Base-by-base conservation (phyloP, 768 basidiomycete genomes). In the Termitomyces sp. region DNA sequence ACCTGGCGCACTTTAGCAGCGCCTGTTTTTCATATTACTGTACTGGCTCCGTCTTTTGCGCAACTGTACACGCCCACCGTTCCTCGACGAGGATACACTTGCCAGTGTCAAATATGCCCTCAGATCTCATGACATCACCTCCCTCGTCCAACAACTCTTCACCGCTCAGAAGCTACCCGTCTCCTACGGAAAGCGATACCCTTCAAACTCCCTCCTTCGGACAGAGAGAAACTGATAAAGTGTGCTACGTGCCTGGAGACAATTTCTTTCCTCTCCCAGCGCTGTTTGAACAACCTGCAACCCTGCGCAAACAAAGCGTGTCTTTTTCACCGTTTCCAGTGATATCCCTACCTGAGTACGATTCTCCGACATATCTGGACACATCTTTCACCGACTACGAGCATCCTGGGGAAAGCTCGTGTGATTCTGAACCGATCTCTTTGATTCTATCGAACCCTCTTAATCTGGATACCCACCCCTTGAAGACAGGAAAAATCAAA, bases 131-230 rank as follows among this genome's bases (percentile, higher is more conserved):
- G 44, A 64, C 62, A 59, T 67, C 67, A 29, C 66, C 67, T 61
- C 67, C 69, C 58, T 75, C 74, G 41, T 75, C 64, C 26, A 63
- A 59, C 37, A 72, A 69, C 63, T 64, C 69, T 49, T 63, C 65
- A 26, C 66, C 65, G 18, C 55, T 67, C 55, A 51, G 46, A 54
- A 69, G 66, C 52, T 72, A 70, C 65, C 61, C 68, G n/a, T 67
- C 67, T 34, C 68, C 67, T 18, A 49, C 73, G 55, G 76, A 77
- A 65, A 75, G 74, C 64, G 73, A 77, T 67, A 65, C 70, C 55
- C 66, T 77, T 53, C 69, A 74, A 59, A 77, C 75, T 37, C 77
- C 76, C 32, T 69, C 70, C 58, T 67, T 72, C 20, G 67, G 69
- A 57, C 68, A 71, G 53, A 58, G 46, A 51, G 41, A 36, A 26